Evolutionary conservation across 148 eudicot genomes (phyloP).

Genomic region (Silene uniflora): DNA sequence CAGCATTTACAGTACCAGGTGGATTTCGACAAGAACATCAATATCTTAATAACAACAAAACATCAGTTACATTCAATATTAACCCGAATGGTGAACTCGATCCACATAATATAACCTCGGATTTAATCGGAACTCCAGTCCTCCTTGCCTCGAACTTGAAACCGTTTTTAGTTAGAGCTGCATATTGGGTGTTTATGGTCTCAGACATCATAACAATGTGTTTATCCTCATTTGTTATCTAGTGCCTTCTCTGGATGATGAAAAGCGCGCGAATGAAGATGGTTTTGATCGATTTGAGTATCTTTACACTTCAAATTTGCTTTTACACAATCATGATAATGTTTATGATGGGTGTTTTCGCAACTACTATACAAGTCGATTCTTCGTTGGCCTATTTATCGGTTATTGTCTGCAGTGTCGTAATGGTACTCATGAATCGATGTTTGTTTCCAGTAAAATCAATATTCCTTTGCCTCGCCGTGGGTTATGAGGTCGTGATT

Average conservation of each 20-base stretch:
- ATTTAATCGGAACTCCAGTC: slow-evolving; percentile 4
- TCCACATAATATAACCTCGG: not conserved
- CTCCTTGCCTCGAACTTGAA: not conserved
- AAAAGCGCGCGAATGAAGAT: not conserved
- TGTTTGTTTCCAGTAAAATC: not conserved
- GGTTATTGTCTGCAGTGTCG: not conserved
- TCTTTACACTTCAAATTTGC: not conserved
- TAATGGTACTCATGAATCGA: not conserved
- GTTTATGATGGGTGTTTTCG: slow-evolving; percentile 19
- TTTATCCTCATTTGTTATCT: slow-evolving; percentile 1
- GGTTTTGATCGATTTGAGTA: not conserved
- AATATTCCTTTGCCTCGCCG: not conserved
- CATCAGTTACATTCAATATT: not conserved
- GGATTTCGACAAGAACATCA: not conserved
- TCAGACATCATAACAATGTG: slow-evolving; percentile 14
- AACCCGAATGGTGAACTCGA: not conserved
- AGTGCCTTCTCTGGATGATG: slow-evolving; percentile 9
- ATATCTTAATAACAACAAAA: not conserved
- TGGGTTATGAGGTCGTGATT: not conserved
- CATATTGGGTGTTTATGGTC: slow-evolving; percentile 13
- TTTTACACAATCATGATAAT: slow-evolving; percentile 3
- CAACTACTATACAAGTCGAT: not conserved
- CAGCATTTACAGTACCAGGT: slow-evolving; percentile 15
- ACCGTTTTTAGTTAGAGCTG: not conserved
- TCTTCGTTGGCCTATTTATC: not conserved